A percentile compares a stretch with the other conserved stretches of the same genome.
These are phyloP conservation scores for Cytidiella melzeri DNA, from an alignment of 768 basidiomycete genomes.

Conservation along the genomic window DNA sequence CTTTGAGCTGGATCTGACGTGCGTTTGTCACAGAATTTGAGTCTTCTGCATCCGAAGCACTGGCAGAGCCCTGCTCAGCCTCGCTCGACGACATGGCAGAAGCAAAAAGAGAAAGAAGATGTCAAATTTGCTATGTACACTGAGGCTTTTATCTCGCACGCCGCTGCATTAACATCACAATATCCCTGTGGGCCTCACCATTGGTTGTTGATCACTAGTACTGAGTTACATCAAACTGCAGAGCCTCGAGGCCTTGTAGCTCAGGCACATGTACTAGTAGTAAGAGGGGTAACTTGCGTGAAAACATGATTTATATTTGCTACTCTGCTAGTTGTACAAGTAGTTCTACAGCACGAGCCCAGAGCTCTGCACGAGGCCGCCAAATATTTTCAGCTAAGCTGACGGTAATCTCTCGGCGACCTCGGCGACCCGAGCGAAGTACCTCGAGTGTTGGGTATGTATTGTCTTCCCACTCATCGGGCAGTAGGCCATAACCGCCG, in stretches of 20 bases:
- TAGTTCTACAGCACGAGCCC: not conserved
- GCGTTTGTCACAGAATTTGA: too few species aligned
- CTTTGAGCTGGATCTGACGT: too few species aligned
- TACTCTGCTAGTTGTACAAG: not conserved
- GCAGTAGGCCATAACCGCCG: not conserved
- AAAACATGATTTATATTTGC: not conserved
- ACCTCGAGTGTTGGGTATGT: conserved; percentile 2
- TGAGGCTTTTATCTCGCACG: too few species aligned
- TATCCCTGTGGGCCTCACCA: not conserved
- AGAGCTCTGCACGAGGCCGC: not conserved
- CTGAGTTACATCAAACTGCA: too few species aligned
- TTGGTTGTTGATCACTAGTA: not conserved
- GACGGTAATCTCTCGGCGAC: not conserved
- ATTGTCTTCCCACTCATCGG: conserved; percentile 6
- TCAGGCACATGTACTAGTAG: not conserved
- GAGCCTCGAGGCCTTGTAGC: not conserved
- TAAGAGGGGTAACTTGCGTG: not conserved
- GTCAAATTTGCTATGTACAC: too few species aligned
- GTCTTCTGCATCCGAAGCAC: too few species aligned
- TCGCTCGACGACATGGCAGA: too few species aligned
- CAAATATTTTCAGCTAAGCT: not conserved
- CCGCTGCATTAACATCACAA: too few species aligned
- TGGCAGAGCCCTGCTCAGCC: too few species aligned
- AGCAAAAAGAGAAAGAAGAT: too few species aligned
- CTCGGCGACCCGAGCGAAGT: not conserved